These are phyloP conservation scores for Rubia tinctorum DNA, from an alignment of 305 asterid genomes.

Conservation along the genomic window DNA sequence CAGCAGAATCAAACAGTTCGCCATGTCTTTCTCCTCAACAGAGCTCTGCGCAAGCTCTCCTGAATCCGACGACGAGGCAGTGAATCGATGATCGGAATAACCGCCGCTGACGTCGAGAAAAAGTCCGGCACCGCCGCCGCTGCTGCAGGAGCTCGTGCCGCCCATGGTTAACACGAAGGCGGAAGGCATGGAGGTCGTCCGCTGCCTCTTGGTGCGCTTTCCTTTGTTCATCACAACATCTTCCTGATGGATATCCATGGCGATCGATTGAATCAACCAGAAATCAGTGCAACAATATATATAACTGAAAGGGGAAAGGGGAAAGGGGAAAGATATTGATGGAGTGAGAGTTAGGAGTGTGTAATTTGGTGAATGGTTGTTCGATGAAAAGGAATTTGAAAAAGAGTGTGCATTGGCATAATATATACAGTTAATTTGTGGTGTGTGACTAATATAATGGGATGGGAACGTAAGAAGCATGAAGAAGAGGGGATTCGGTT, in stretches of 20 bases:
- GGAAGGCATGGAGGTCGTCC: slow-evolving; percentile 39
- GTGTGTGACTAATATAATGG: background rate
- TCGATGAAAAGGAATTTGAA: slow-evolving; percentile 15
- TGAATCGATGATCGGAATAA: background rate
- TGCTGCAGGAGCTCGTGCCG: slow-evolving; percentile 43
- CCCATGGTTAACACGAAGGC: slow-evolving; percentile 47
- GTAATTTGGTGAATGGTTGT: slow-evolving; percentile 22
- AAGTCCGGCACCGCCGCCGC: background rate
- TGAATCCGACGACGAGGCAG: slow-evolving; percentile 31
- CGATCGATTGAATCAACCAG: background rate
- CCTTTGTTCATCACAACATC: slow-evolving; percentile 41
- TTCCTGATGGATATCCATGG: slow-evolving; percentile 15
- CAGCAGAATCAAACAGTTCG: slow-evolving; percentile 74
- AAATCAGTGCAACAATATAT: background rate
- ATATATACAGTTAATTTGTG: background rate
- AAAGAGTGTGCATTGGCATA: background rate
- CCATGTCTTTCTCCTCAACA: slow-evolving; percentile 78
- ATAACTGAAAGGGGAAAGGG: background rate
- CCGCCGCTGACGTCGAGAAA: slow-evolving; percentile 8
- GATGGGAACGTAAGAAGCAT: slow-evolving; percentile 26
- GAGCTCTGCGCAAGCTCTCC: slow-evolving; percentile 26
- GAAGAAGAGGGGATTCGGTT: slow-evolving; percentile 66
- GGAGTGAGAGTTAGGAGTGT: slow-evolving; percentile 1
- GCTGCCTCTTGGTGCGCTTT: slow-evolving; percentile 62
- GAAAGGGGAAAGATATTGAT: background rate